These are phyloP conservation scores for Xylaria sp. DNA, from an alignment of 2,329 filamentous ascomycete species.

Conservation along the genomic window DNA sequence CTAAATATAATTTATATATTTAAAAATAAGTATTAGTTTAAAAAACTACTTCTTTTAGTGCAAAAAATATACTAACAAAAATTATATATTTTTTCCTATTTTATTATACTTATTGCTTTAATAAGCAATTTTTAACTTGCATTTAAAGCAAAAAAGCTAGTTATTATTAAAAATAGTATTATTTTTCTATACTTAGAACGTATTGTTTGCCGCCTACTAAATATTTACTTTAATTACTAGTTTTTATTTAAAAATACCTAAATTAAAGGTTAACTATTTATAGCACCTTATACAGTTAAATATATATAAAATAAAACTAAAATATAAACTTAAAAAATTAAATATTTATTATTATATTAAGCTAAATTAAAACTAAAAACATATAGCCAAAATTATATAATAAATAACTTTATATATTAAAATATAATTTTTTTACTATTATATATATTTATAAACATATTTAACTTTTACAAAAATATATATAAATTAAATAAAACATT, in stretches of 20 bases:
- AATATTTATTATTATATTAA: not conserved
- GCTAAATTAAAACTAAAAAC: not conserved
- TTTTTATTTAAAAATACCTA: not conserved
- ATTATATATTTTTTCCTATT: not conserved
- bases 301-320: constrained; percentile 1
- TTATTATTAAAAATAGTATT: not conserved
- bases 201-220: not conserved
- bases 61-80: not conserved
- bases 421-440: not conserved
- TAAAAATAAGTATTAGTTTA: not conserved
- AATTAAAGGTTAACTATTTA: not conserved
- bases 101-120: not conserved
- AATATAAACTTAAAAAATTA: not conserved
- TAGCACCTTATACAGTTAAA: not conserved
- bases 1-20: not conserved
- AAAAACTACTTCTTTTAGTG: not conserved
- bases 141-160: not conserved
- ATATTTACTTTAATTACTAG: not conserved
- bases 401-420: not conserved
- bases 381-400: not conserved
- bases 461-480: not conserved
- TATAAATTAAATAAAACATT: constrained; percentile 5
- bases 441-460: not conserved
- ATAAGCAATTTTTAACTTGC: not conserved
- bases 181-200: not conserved